Base-by-base conservation (phyloP, 345 rosid species). In the Eucalyptus victrix region DNA sequence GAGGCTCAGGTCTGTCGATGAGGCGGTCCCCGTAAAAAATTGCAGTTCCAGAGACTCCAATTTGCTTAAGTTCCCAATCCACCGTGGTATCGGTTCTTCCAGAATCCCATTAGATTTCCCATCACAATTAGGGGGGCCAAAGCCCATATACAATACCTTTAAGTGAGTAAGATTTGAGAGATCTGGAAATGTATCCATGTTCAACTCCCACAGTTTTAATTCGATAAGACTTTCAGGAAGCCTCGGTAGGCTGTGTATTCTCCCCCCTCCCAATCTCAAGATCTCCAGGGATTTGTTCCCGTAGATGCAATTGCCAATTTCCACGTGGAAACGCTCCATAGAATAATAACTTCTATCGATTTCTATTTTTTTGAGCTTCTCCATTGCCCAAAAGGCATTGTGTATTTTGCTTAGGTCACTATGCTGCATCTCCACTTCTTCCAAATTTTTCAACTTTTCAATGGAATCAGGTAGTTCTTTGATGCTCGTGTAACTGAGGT, bases 21-120 rank as follows among this genome's bases (percentile, higher is more conserved):
- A 54, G 69, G 3, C 8, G 32, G 0, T 12, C 32, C 0, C 5
- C 24, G 0, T 0, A 0, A 0, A 2, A 28, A 3, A 12, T 1
- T 0, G 0, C 0, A 60, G 3, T 1, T 0, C 0, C 16, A 28
- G 9, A 62, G 34, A 62, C 0, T 62, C 17, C 32, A 62, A 26
- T 28, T 62, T 1, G 34, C 0, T 62, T 6, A 62, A 30, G 69
- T 28, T 30, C 32, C 9, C 34, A 13, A 62, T 62, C 69, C 69
- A 28, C 18, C 1, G 4, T 6, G 34, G 69, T 12, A 3, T 60
- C 3, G 9, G 4, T 5, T 28, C 69, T 28, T 28, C 69, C 2
- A 28, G 2, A 28, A 28, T 32, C 69, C 69, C 32, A 60, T 60
- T 0, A 60, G 1, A 54, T 54, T 54, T 21, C 28, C 28, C 69